Base-by-base conservation (phyloP, 495 filamentous ascomycete species). In the Cercophora samala region DNA sequence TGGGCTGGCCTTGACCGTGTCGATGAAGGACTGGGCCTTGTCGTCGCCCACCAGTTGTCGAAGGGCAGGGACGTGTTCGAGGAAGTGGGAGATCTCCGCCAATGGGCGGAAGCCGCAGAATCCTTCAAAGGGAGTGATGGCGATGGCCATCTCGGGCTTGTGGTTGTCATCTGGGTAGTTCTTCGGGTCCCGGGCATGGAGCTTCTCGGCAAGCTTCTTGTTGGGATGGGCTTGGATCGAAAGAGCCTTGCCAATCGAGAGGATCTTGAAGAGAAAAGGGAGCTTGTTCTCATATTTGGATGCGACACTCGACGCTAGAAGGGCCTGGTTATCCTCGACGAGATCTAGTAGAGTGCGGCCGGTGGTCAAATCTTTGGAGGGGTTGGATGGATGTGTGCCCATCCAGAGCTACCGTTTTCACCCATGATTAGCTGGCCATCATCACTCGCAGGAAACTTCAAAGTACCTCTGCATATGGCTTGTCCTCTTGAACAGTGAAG, bases 111-210 rank as follows among this genome's bases (percentile, higher is more conserved):
- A 99, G 18, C 95, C 94, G 73, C 95, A 99, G 26, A 99, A 84
- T 6, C 95, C 95, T 73, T 97, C 95, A 68, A 99, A 99, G 2
- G 91, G 89, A 1, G 95, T 97, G 74, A 99, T 88, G 63, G 95
- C 95, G 73, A 99, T 97, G 64, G 94, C 91, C 95, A 99, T 99
- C 78, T 99, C 95, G 58, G 95, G 95, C 78, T 99, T 99, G 82
- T 99, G 95, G 78, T 99, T 99, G 80, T 97, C 94, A 84, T 99
- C 94, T 66, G 94, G 94, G 73, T 99, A 99, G 83, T 99, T 96
- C 81, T 90, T 92, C 19, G 92, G 86, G 72, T 99, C 95, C 67
- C 85, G 85, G 24, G 86, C 85, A 78, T 97, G 95, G 24, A 99
- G 82, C 74, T 91, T 79, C 79, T 96, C 94, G 26, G 95, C 95